phyloP scores from a whole-genome alignment of 164 flowering plant genomes.

The Stephania yunnanensis region DNA sequence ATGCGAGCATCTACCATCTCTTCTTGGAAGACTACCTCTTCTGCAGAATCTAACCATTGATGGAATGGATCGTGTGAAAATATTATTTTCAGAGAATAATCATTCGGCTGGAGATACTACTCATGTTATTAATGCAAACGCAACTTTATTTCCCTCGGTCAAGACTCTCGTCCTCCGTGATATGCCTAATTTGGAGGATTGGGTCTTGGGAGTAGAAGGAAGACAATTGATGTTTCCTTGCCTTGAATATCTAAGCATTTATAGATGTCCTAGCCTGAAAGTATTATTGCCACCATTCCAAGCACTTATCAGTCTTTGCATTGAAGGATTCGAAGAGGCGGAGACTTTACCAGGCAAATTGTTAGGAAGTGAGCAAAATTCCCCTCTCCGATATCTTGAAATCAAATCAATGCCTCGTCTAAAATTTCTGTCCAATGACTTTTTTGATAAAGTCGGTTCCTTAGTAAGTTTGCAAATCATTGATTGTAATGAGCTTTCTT shows the following conservation, averaged over 20 bases:
- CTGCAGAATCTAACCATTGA: not conserved
- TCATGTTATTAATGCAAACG: no score
- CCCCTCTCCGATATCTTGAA: no score
- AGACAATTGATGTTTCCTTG: not conserved
- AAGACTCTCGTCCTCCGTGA: no score
- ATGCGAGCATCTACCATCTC: not conserved
- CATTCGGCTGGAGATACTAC: no score
- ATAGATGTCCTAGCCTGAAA: not conserved
- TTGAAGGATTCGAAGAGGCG: not conserved
- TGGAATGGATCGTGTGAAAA: not conserved
- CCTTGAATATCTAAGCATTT: not conserved
- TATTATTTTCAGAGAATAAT: not conserved
- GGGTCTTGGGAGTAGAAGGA: not conserved
- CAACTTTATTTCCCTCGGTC: no score
- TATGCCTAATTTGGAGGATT: not conserved
- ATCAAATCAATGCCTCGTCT: not conserved
- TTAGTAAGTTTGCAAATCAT: not conserved
- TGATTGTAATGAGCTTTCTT: not conserved
- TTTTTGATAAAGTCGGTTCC: not conserved
- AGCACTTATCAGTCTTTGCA: not conserved
- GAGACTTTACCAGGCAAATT: not conserved
- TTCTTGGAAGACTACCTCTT: not conserved
- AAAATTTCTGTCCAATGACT: not conserved
- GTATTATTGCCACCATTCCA: not conserved
- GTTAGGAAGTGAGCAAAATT: no score